phyloP scores from a whole-genome alignment of 2,329 filamentous ascomycete genomes.

The Aspergillaceae sp. region DNA sequence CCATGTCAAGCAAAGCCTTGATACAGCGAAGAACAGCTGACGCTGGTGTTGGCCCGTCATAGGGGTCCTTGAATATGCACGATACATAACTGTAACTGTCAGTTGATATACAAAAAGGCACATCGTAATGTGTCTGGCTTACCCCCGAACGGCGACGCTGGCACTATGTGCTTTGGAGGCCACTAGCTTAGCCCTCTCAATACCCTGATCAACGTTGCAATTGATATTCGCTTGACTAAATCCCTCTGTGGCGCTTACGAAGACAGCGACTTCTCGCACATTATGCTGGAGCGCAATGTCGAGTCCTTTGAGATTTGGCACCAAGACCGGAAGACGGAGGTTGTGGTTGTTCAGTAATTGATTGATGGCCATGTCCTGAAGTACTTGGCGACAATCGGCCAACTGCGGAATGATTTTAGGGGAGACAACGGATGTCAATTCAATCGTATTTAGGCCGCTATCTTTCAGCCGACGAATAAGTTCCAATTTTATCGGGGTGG shows the following conservation, averaged over 20 bases:
- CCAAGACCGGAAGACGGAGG: slow-evolving; percentile 30
- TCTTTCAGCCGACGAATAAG: slow-evolving; percentile 60
- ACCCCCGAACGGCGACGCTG: slow-evolving; percentile 29
- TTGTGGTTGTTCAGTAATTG: slow-evolving; percentile 46
- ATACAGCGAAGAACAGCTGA: slow-evolving; percentile 43
- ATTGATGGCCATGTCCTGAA: slow-evolving; percentile 8
- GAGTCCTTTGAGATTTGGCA: slow-evolving; percentile 35
- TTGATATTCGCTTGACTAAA: slow-evolving; percentile 38
- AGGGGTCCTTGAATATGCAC: slow-evolving; percentile 37
- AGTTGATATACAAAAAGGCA: not conserved
- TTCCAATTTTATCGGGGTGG: slow-evolving; percentile 65
- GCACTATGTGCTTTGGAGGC: slow-evolving; percentile 17
- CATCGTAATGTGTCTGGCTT: not conserved
- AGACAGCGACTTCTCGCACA: slow-evolving; percentile 34
- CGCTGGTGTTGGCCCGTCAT: slow-evolving; percentile 46
- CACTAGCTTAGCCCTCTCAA: slow-evolving; percentile 27
- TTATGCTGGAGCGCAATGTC: slow-evolving; percentile 48
- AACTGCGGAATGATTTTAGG: slow-evolving; percentile 82
- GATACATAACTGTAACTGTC: slow-evolving; percentile 24
- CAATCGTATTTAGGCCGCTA: slow-evolving; percentile 64
- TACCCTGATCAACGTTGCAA: slow-evolving; percentile 31
- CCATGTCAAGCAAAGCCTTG: slow-evolving; percentile 66
- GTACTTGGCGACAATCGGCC: slow-evolving; percentile 23
- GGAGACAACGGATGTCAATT: slow-evolving; percentile 73
- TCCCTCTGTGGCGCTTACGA: slow-evolving; percentile 35